Base-by-base conservation (phyloP, 768 basidiomycete genomes). In the Podaxis mareebaensis region DNA sequence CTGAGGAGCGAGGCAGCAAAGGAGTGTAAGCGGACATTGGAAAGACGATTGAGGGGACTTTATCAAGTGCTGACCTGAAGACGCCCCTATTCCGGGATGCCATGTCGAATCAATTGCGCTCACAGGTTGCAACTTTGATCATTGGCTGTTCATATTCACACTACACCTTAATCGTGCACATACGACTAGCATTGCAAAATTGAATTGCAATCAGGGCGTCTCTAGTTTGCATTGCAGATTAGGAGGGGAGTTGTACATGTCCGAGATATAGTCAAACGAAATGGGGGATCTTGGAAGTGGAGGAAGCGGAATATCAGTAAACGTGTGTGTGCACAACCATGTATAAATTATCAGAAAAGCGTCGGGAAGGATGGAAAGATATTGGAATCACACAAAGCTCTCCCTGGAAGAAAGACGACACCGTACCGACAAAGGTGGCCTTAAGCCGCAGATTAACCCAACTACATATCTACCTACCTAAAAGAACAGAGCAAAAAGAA, bases 391-490 rank as follows among this genome's bases (percentile, higher is more conserved):
- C 40, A 48, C 46, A 62, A 62, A 62, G 33, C 40, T 53, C 53
- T 44, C 42, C 38, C 28, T 22, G 36, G 40, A 22, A 48, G n/a
- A 36, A 59, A 38, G 58, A 28, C 39, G 48, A 54, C 60, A 53
- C 60, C 53, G 59, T 52, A 60, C 59, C 38, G 59, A 60, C 59
- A 55, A 48, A 42, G 33, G 40, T 62, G 61, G 53, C 53, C 61
- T 55, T 62, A 48, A 38, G 53, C 61, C 61, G 30, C 39, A 20
- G 30, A 51, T 53, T 53, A 53, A 53, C 60, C 60, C 53, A 46
- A 54, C 59, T 60, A 60, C 60, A 61, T 61, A 61, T 61, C 60
- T 61, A 61, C 53, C 53, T 55, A 48, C 61, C 61, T 62, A 55
- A 15, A 49, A 55, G 8, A 46, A 62, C 53, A 55, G 36, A 55